phyloP scores from a whole-genome alignment of 2,329 filamentous ascomycete genomes.

The Didymellaceae sp. region DNA sequence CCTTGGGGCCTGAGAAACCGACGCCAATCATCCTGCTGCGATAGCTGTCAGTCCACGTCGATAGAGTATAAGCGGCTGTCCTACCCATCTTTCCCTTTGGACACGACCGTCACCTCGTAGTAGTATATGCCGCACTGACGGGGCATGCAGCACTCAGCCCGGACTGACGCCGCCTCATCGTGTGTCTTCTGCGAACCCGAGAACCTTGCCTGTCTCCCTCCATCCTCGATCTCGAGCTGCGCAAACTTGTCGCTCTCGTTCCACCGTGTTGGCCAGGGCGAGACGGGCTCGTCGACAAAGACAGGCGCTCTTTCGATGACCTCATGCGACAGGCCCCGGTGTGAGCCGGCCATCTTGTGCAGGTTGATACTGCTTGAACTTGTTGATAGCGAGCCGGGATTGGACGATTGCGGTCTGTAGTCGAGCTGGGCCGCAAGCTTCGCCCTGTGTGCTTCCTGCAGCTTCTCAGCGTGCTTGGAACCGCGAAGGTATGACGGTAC shows the following conservation, averaged over 20 bases:
- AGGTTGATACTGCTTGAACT: constrained; percentile 65
- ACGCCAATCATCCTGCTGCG: constrained; percentile 58
- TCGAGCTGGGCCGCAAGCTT: constrained; percentile 60
- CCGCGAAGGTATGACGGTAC: constrained; percentile 81
- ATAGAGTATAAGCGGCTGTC: constrained; percentile 38
- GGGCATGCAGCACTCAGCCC: constrained; percentile 86
- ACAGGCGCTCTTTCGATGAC: constrained; percentile 76
- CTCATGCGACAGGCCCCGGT: constrained; percentile 82
- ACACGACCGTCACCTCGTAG: constrained; percentile 75
- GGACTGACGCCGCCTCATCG: constrained; percentile 81
- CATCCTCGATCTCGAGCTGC: constrained; percentile 74
- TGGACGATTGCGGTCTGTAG: constrained; percentile 53
- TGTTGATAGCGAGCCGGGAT: constrained; percentile 58
- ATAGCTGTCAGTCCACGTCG: constrained; percentile 26
- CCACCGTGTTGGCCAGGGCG: constrained; percentile 83
- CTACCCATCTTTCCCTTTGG: constrained; percentile 72
- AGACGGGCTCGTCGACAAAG: constrained; percentile 65
- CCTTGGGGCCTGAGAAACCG: constrained; percentile 66
- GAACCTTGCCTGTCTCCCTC: constrained; percentile 75
- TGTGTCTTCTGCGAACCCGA: constrained; percentile 61
- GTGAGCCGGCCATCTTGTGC: constrained; percentile 67
- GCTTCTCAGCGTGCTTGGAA: constrained; percentile 77
- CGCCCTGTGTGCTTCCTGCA: constrained; percentile 73
- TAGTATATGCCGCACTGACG: constrained; percentile 93
- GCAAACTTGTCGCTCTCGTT: constrained; percentile 76